Evolutionary conservation across 2,329 filamentous ascomycete genomes (phyloP).

Genomic region (Penicillium sp.): DNA sequence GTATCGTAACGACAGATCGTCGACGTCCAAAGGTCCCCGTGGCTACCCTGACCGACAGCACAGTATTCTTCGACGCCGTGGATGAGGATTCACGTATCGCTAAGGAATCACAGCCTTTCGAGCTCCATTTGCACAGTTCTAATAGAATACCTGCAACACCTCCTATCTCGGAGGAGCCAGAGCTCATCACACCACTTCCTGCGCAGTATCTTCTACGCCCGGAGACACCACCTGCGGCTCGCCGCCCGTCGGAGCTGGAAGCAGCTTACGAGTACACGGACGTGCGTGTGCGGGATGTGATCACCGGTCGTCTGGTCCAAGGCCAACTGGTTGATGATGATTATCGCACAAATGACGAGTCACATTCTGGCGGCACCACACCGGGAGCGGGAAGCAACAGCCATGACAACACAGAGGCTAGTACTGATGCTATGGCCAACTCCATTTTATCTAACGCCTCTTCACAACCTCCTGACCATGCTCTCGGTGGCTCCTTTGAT

Average conservation of each 20-base stretch:
- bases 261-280: slow-evolving; percentile 65
- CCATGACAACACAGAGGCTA: slow-evolving; percentile 49
- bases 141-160: slow-evolving; percentile 11
- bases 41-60: slow-evolving; percentile 70
- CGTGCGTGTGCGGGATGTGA: slow-evolving; percentile 81
- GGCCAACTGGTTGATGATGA: slow-evolving; percentile 95
- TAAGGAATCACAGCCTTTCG: slow-evolving; percentile 31
- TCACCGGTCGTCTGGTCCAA: slow-evolving; percentile 84
- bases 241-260: slow-evolving; percentile 46
- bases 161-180: slow-evolving; percentile 25
- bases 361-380: slow-evolving; percentile 54
- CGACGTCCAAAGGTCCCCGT: slow-evolving; percentile 51
- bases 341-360: slow-evolving; percentile 71
- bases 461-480: slow-evolving; percentile 65
- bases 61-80: slow-evolving; percentile 68
- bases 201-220: slow-evolving; percentile 33
- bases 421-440: slow-evolving; percentile 85
- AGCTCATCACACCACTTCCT: slow-evolving; percentile 19
- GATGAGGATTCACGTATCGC: slow-evolving; percentile 42
- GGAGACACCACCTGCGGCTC: slow-evolving; percentile 39
- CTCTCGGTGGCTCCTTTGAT: slow-evolving; percentile 80
- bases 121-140: slow-evolving; percentile 26
- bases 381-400: slow-evolving; percentile 48
- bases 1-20: slow-evolving; percentile 70
- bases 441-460: slow-evolving; percentile 78